A percentile compares a stretch with the other conserved stretches of the same genome.
Conservation (phyloP, 345 rosid species). For the Eucalyptus shirleyi region DNA sequence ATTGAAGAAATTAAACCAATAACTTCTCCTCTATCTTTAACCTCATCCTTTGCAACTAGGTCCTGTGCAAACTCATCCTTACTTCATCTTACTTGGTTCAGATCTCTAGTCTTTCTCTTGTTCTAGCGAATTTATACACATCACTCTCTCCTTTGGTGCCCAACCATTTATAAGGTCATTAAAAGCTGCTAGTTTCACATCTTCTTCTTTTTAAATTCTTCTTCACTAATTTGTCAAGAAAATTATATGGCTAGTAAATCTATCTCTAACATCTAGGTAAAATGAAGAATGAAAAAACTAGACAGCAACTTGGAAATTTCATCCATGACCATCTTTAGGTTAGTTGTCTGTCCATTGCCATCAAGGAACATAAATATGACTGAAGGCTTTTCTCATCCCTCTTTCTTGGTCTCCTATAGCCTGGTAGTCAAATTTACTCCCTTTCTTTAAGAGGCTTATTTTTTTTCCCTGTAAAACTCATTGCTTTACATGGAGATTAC, state of each 20-base stretch:
- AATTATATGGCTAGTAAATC: not conserved
- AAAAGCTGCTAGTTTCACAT: not conserved
- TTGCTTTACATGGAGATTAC: not conserved
- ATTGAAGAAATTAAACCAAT: not conserved
- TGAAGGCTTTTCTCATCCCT: not conserved
- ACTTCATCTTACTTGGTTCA: not conserved
- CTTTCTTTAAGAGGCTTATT: not conserved
- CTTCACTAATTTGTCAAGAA: not conserved
- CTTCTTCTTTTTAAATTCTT: not conserved
- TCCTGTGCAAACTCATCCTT: not conserved
- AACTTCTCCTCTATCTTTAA: not conserved
- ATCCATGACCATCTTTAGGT: not conserved
- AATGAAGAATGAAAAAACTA: not conserved
- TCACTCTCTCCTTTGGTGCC: not conserved
- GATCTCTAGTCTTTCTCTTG: not conserved
- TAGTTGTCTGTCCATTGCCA: not conserved
- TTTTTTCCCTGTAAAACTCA: not conserved
- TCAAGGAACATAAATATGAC: not conserved
- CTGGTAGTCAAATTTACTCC: not conserved
- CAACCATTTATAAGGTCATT: not conserved
- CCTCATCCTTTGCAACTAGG: not conserved
- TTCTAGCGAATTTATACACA: not conserved
- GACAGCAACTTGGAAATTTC: not conserved
- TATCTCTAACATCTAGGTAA: not conserved
- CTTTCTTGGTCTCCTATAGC: not conserved